Base-by-base conservation (phyloP, 805 yeast genomes). In the Myxozyma geophila region DNA sequence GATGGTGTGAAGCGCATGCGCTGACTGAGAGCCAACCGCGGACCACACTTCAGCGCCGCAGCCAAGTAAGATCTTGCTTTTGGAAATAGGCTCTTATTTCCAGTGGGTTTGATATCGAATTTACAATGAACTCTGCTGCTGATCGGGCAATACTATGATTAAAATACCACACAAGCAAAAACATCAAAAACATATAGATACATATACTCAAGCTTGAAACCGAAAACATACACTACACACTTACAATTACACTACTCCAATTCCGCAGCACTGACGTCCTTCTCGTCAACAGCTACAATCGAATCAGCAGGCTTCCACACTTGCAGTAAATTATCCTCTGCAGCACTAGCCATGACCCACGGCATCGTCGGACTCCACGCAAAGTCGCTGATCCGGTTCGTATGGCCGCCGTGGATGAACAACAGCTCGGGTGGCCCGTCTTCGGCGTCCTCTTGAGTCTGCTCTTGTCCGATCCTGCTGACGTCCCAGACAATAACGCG, bases 391-490 rank as follows among this genome's bases (percentile, higher is more conserved):
- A 91, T 81, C 58, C 86, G 80, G 54, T 83, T 84, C 1, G 92
- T 85, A 76, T 91, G 97, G 12, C 97, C 97, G 15, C 96, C 96
- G 75, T 92, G 96, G 71, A 90, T 83, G 72, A 90, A 91, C 28
- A 77, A 76, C 62, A 91, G 81, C 73, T 91, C 88, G 6, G 96
- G 95, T 67, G 92, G 96, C 10, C 85, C 84, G 65, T 82, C 83
- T 41, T 82, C 82, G 36, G 81, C 81, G 66, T 83, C 87, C 68
- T 82, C 88, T 33, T 79, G 78, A 58, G 80, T 83, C 62, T 83
- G 83, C 60, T 81, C 84, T 54, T 79, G 80, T 57, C 81, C 83
- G 62, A 88, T 75, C 63, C 80, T 80, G 62, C 80, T 78, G 67
- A 91, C 78, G 70, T 91, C 91, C 97, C 97, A 91, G 37, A 86